These are phyloP conservation scores for Phlebopus sp. DNA, from an alignment of 1,284 basidiomycete genomes.

Conservation along the genomic window DNA sequence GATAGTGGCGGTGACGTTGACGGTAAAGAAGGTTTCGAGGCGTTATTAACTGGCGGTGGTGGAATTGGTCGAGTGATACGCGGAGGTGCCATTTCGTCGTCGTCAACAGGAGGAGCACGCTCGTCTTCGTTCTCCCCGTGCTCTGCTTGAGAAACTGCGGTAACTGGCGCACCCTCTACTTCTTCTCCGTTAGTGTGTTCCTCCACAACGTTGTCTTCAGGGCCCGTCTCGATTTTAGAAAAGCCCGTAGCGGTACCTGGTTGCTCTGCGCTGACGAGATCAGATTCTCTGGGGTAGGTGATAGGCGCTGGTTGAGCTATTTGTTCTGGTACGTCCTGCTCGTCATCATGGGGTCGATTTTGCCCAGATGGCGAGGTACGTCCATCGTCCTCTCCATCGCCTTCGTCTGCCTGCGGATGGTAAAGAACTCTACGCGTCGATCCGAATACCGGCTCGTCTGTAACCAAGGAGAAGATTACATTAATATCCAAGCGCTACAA, in stretches of 20 bases:
- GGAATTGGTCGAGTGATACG: conserved; percentile 32
- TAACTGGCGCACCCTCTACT: background rate
- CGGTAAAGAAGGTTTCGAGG: conserved; percentile 23
- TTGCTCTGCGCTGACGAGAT: conserved; percentile 1
- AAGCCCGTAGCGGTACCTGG: background rate
- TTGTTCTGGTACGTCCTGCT: background rate
- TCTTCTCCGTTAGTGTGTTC: conserved; percentile 2
- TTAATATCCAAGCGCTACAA: conserved; percentile 33
- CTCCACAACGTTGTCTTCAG: background rate
- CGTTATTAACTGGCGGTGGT: conserved; percentile 24
- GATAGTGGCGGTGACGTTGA: conserved; percentile 16
- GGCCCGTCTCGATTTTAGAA: background rate
- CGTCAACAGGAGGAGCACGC: conserved; percentile 6
- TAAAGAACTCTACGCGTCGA: conserved; percentile 4
- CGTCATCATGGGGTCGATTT: background rate
- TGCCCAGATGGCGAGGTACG: background rate
- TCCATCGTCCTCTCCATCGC: conserved; percentile 5
- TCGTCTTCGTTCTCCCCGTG: conserved; percentile 4
- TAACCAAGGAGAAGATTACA: conserved; percentile 19
- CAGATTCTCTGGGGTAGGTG: background rate
- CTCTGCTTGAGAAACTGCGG: conserved; percentile 1
- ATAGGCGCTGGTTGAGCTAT: background rate
- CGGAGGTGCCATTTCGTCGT: conserved; percentile 31
- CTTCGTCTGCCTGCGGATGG: conserved; percentile 8
- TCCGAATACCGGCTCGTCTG: conserved; percentile 19